Evolutionary conservation across 1,284 basidiomycete genomes (phyloP).

Genomic region (Ceratobasidium sp.): DNA sequence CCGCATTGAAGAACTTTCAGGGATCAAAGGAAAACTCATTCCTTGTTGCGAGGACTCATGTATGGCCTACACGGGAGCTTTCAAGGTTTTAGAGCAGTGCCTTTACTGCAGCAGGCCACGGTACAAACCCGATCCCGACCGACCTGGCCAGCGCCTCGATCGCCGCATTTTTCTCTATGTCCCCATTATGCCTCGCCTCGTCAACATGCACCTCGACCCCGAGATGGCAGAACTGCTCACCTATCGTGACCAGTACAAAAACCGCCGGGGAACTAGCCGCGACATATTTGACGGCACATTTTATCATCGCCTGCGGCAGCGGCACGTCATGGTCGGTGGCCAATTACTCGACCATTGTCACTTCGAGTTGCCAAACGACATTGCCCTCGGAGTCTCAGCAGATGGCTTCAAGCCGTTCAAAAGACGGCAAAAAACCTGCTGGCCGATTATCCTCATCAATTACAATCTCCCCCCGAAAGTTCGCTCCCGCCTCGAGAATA

Average conservation of each 20-base stretch:
- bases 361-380: conserved; percentile 55
- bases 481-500: conserved; percentile 43
- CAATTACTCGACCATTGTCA: conserved; percentile 49
- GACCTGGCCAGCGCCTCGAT: not conserved
- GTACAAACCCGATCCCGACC: conserved; percentile 5
- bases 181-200: conserved; percentile 45
- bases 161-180: conserved; percentile 45
- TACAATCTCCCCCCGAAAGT: conserved; percentile 48
- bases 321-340: conserved; percentile 14
- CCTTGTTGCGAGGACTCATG: conserved; percentile 48
- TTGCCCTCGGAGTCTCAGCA: not conserved
- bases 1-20: not conserved
- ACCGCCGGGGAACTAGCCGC: conserved; percentile 43
- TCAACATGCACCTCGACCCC: conserved; percentile 40
- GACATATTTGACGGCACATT: conserved; percentile 52
- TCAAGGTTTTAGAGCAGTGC: conserved; percentile 11
- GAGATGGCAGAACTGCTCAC: conserved; percentile 49
- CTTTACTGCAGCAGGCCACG: conserved; percentile 44
- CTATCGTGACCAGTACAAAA: conserved; percentile 51
- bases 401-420: conserved; percentile 30
- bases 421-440: conserved; percentile 55
- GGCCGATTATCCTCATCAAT: conserved; percentile 49
- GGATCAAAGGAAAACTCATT: not conserved
- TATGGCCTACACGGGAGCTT: conserved; percentile 40
- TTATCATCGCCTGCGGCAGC: conserved; percentile 24